Conservation (phyloP, 345 rosid genomes). For the Aquilaria malaccensis region DNA sequence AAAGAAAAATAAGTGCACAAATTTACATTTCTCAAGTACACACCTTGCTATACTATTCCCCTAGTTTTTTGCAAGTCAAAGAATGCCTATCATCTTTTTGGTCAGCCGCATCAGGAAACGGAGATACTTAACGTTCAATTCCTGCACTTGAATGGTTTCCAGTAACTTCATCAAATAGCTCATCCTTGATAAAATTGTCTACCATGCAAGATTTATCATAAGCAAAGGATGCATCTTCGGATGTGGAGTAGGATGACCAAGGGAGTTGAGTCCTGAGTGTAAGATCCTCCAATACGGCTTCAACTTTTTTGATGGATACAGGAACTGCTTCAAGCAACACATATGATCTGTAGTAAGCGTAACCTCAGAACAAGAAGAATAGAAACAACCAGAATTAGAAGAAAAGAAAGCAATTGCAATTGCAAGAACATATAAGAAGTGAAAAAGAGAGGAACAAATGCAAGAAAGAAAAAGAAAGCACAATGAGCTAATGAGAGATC, state of each 20-base stretch:
- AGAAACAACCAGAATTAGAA: slow-evolving; percentile 18
- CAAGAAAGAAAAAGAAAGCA: too few species aligned
- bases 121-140: slow-evolving; percentile 9
- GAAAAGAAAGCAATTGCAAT: background rate
- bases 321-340: slow-evolving; percentile 64
- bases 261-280: slow-evolving; percentile 26
- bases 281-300: slow-evolving; percentile 35
- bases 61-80: slow-evolving; percentile 2
- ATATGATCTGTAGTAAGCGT: slow-evolving; percentile 44
- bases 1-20: background rate
- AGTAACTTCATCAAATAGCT: background rate
- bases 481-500: too few species aligned
- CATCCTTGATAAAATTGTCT: slow-evolving; percentile 8
- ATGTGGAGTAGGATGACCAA: slow-evolving; percentile 16
- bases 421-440: background rate
- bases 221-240: slow-evolving; percentile 11
- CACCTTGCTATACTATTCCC: slow-evolving; percentile 35
- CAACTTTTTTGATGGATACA: slow-evolving; percentile 48
- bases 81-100: slow-evolving; percentile 13
- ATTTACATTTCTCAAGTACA: slow-evolving; percentile 9
- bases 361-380: slow-evolving; percentile 41
- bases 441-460: background rate
- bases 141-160: background rate
- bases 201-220: slow-evolving; percentile 14
- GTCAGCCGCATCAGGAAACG: slow-evolving; percentile 12